A percentile compares a stretch with the other conserved stretches of the same genome.
Evolutionary conservation across 805 yeast species (phyloP).

Genomic region (Yamadazyma laniorum): DNA sequence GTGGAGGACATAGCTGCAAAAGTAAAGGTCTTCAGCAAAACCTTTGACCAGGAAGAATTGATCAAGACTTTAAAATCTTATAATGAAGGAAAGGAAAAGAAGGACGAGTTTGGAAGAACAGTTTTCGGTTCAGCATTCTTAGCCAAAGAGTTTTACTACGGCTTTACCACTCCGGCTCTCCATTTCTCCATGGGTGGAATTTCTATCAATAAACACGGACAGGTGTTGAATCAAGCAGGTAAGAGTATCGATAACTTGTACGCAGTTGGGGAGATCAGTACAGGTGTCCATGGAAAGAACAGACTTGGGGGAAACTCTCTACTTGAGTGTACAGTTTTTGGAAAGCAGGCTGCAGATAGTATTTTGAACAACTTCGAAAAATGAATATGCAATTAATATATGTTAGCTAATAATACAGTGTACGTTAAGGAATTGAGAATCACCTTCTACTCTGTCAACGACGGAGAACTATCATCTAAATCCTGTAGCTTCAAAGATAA

Average conservation of each 20-base stretch:
- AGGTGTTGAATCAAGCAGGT: conserved; percentile 33
- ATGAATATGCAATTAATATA: not conserved
- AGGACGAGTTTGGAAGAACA: conserved; percentile 30
- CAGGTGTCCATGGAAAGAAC: conserved; percentile 48
- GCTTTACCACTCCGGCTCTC: conserved; percentile 57
- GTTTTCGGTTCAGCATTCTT: conserved; percentile 13
- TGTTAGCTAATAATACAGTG: not conserved
- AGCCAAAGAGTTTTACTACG: conserved; percentile 39
- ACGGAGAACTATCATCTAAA: conserved; percentile 5
- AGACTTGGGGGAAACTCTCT: conserved; percentile 44
- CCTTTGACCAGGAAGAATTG: conserved; percentile 9
- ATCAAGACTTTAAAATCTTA: conserved; percentile 19
- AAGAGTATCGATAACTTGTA: conserved; percentile 39
- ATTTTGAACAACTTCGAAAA: not conserved
- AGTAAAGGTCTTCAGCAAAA: conserved; percentile 16
- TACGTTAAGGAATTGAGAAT: no score
- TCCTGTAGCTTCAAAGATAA: conserved; percentile 11
- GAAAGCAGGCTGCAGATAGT: conserved; percentile 8
- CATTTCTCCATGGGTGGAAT: conserved; percentile 76
- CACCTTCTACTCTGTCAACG: conserved; percentile 5
- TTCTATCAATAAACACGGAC: conserved; percentile 46
- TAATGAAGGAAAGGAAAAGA: conserved; percentile 7
- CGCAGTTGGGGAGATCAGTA: conserved; percentile 47
- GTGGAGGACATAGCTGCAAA: conserved; percentile 18
- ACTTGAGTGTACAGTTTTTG: conserved; percentile 44